Conservation (phyloP, 2,329 filamentous ascomycete species). For the Akanthomyces lecanii region DNA sequence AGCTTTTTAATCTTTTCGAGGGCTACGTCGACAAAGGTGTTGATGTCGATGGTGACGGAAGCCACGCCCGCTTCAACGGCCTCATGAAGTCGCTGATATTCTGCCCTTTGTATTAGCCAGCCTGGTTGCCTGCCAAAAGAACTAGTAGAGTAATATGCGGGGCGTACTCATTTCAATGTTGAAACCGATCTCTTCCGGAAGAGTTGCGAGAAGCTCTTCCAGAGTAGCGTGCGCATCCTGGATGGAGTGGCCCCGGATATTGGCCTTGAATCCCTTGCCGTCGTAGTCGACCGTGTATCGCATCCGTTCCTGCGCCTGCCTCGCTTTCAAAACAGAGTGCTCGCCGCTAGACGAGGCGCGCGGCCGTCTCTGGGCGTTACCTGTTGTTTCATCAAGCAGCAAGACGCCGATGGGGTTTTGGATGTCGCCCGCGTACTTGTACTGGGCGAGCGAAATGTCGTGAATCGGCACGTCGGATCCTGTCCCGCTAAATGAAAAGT, state of each 20-base stretch:
- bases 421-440: conserved; percentile 28
- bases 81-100: conserved; percentile 39
- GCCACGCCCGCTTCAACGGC: conserved; percentile 30
- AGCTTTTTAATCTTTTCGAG: conserved; percentile 28
- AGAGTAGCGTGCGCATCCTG: conserved; percentile 35
- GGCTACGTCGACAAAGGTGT: conserved; percentile 35
- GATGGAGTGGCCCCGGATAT: conserved; percentile 36
- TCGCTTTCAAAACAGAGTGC: conserved; percentile 21
- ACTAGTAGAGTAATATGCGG: not conserved
- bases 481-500: conserved; percentile 39
- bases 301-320: conserved; percentile 29
- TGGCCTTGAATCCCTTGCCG: conserved; percentile 36
- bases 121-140: not conserved
- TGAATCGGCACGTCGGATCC: conserved; percentile 39
- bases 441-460: conserved; percentile 36
- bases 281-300: conserved; percentile 37
- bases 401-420: conserved; percentile 17
- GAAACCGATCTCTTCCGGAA: conserved; percentile 34
- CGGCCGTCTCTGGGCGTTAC: conserved; percentile 8
- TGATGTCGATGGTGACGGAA: conserved; percentile 34
- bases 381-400: not conserved
- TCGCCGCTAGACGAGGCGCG: conserved; percentile 23
- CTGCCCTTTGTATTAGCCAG: conserved; percentile 20
- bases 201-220: conserved; percentile 31
- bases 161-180: conserved; percentile 38